Base-by-base conservation (phyloP, 1,139 yeast species). In the Yamadazyma atmosphaerica region DNA sequence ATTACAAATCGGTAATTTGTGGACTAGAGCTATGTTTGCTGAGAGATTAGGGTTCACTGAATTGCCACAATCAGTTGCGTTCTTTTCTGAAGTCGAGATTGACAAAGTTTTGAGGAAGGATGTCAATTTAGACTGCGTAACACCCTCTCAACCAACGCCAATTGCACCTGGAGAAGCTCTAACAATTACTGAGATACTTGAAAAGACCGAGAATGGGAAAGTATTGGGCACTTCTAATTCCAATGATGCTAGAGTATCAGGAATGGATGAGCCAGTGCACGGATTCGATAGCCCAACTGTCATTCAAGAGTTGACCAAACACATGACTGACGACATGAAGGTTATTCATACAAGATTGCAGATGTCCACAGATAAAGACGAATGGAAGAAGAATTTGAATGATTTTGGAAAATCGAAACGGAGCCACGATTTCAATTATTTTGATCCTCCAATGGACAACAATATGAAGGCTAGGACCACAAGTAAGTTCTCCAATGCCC, bases 11-110 rank as follows among this genome's bases (percentile, higher is more conserved):
- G 80, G 95, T 44, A 94, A 94, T 57, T 56, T 90, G 6, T 94
- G 99, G 99, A 92, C 98, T 0, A 72, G 99, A 46, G 95, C 95
- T 1, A 85, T 92, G 82, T 94, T 94, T 55, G 86, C 95, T 49
- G 95, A 90, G 54, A 95, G 90, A 54, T 62, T 92, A 55, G 98
- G 98, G 0, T 84, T 94, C 41, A 73, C 77, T 30, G 96, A 90
- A 49, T 71, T 94, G 30, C 98, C 99, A 0, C 96, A 89, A 52
- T 83, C 92, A 14, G 87, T 95, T 63, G 98, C 98, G 0, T 94
- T 92, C 56, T 94, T 94, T 60, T 87, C 96, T 0, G 89, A 89
- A 38, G 90, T 94, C 34, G 99, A 94, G 56, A 77, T 94, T 41
- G 99, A 94, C 56, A 79, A 74, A 46, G 86, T 92, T 1, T 65